These are phyloP conservation scores for Xylariaceae sp. DNA, from an alignment of 2,329 filamentous ascomycete genomes.

Conservation along the genomic window DNA sequence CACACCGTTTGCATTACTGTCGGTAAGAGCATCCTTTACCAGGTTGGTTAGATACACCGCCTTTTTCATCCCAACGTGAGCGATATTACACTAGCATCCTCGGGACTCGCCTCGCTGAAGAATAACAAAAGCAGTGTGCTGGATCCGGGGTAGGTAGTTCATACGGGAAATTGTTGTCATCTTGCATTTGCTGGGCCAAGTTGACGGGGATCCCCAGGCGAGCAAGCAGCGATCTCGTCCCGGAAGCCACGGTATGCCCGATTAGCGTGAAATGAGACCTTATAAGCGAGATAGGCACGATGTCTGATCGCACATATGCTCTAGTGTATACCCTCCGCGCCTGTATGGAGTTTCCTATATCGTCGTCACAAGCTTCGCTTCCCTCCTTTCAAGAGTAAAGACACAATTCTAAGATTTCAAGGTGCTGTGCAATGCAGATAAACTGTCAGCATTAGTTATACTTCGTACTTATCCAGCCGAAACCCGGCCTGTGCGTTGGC, in stretches of 20 bases:
- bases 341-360: constrained; percentile 5
- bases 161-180: constrained; percentile 14
- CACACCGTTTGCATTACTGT: too few relatives aligned
- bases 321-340: neutral
- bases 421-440: constrained; percentile 15
- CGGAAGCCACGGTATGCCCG: constrained; percentile 11
- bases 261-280: constrained; percentile 23
- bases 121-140: neutral
- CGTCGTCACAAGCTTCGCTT: constrained; percentile 10
- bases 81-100: constrained; percentile 12
- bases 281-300: constrained; percentile 22
- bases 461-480: constrained; percentile 1
- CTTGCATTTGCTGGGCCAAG: constrained; percentile 16
- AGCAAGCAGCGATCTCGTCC: constrained; percentile 17
- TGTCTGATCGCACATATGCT: constrained; percentile 17
- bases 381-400: too few relatives aligned
- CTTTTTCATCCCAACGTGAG: neutral
- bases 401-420: neutral
- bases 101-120: constrained; percentile 4
- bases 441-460: constrained; percentile 25
- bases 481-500: constrained; percentile 35
- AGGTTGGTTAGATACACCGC: constrained; percentile 12
- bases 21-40: neutral
- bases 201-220: constrained; percentile 4
- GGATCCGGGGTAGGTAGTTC: constrained; percentile 18